Evolutionary conservation across 2,329 filamentous ascomycete species (phyloP), one percentile per base, ranked within the genome.

Genomic region (Mollisia scopiformis): DNA sequence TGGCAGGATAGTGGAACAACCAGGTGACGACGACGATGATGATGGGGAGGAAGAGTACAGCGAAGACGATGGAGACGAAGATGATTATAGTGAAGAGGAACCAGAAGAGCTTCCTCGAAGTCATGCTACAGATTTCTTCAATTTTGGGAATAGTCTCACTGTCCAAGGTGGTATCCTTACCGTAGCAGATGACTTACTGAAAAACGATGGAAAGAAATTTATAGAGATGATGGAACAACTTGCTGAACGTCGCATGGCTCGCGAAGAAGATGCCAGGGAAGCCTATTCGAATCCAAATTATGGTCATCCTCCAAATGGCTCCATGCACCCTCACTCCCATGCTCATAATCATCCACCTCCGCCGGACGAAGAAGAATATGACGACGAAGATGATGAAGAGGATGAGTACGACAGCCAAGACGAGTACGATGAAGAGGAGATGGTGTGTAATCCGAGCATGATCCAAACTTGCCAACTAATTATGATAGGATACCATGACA

Each of bases 171-270:
- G 95, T 75, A 97, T 99, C 77, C 88, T 99, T 75, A 99, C 95
- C 68, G 95, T 99, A 73, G 95, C 95, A 76, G 95, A 99, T 81
- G 95, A 99, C 79, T 84, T 99, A 67, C 85, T 99, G 66, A 98
- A 98, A 78, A 99, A 99, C 78, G 95, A 99, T 77, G 95, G 95
- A 72, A 97, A 96, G 78, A 96, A 97, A 74, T 99, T 99, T 80
- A 99, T 99, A 77, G 95, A 99, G 76, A 99, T 99, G 95, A 99
- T 99, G 95, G 95, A 99, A 77, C 94, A 98, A 79, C 85, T 99
- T 71, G 95, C 95, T 37, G 95, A 99, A 79, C 91, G 94, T 71
- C 88, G 95, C 71, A 97, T 99, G 94, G 92, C 93, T 73, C 89
- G 95, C 69, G 94, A 98, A 80, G 93, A 95, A 78, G 93, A 97